A percentile compares a stretch with the other conserved stretches of the same genome.
These are phyloP conservation scores for Schizophyllum commune DNA, from an alignment of 1,284 basidiomycete genomes.

Conservation along the genomic window DNA sequence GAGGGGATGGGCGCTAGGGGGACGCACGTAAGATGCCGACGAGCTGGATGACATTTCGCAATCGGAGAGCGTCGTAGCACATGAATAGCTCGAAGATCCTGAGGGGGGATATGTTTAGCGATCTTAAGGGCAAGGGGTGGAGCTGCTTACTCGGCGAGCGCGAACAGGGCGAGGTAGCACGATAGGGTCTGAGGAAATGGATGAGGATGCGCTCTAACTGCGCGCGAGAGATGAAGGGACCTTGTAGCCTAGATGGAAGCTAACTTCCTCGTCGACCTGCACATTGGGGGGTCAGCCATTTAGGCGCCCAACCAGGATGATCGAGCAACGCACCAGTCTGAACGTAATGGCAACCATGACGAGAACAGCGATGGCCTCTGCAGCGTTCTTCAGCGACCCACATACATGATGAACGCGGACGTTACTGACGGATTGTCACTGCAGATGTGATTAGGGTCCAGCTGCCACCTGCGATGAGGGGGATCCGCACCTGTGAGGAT, in stretches of 20 bases:
- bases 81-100: slow-evolving; percentile 69
- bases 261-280: slow-evolving; percentile 49
- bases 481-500: slow-evolving; percentile 48
- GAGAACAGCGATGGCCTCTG: slow-evolving; percentile 40
- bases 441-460: slow-evolving; percentile 4
- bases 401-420: background rate
- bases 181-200: slow-evolving; percentile 56
- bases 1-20: background rate
- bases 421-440: slow-evolving; percentile 40
- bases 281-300: slow-evolving; percentile 1
- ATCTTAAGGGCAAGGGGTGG: background rate
- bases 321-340: slow-evolving; percentile 29
- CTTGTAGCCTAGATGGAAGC: slow-evolving; percentile 45
- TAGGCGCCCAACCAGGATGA: slow-evolving; percentile 2
- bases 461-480: slow-evolving; percentile 1
- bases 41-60: slow-evolving; percentile 72
- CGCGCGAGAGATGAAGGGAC: slow-evolving; percentile 22
- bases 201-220: slow-evolving; percentile 8
- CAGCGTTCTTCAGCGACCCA: background rate
- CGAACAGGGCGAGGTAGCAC: slow-evolving; percentile 75
- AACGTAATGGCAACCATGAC: slow-evolving; percentile 50
- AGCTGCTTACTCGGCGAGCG: slow-evolving; percentile 61
- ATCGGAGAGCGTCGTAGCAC: slow-evolving; percentile 65
- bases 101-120: background rate
- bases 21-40: slow-evolving; percentile 60